Percentiles rank a stretch among this genome's conserved stretches.
Evolutionary conservation across 2,329 filamentous ascomycete genomes (phyloP).

Genomic region (Calonectria hongkongensis): DNA sequence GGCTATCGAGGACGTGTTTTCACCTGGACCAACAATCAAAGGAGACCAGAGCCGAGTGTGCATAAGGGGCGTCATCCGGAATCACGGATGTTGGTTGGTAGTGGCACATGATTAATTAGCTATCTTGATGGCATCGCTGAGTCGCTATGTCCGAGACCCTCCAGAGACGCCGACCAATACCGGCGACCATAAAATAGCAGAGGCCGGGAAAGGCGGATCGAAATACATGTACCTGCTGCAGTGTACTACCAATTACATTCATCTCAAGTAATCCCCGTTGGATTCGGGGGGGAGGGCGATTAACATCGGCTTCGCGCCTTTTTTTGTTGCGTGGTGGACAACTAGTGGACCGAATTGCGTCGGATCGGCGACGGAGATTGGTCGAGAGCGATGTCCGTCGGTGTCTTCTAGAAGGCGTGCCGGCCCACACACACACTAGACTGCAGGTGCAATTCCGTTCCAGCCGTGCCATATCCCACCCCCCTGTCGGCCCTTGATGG

Average conservation of each 20-base stretch:
- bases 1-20: neutral
- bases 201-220: slow-evolving; percentile 48
- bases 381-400: slow-evolving; percentile 12
- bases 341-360: slow-evolving; percentile 31
- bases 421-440: slow-evolving; percentile 36
- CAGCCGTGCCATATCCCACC: slow-evolving; percentile 41
- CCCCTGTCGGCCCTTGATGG: slow-evolving; percentile 22
- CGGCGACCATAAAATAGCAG: slow-evolving; percentile 40
- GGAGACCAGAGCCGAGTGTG: neutral
- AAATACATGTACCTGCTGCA: slow-evolving; percentile 40
- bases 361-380: slow-evolving; percentile 37
- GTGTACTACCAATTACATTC: slow-evolving; percentile 49
- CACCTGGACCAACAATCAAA: neutral
- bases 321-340: slow-evolving; percentile 24
- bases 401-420: slow-evolving; percentile 52
- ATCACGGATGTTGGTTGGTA: slow-evolving; percentile 25
- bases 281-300: slow-evolving; percentile 46
- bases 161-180: slow-evolving; percentile 20
- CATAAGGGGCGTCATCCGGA: neutral
- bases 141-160: slow-evolving; percentile 15
- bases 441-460: slow-evolving; percentile 39
- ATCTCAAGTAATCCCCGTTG: slow-evolving; percentile 43
- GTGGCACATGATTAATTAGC: slow-evolving; percentile 17
- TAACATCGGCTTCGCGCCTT: slow-evolving; percentile 44
- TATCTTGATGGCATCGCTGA: slow-evolving; percentile 16